Evolutionary conservation across 1,139 yeast genomes (phyloP), one percentile per base, ranked within the genome.

Genomic region (Torulaspora pretoriensis): DNA sequence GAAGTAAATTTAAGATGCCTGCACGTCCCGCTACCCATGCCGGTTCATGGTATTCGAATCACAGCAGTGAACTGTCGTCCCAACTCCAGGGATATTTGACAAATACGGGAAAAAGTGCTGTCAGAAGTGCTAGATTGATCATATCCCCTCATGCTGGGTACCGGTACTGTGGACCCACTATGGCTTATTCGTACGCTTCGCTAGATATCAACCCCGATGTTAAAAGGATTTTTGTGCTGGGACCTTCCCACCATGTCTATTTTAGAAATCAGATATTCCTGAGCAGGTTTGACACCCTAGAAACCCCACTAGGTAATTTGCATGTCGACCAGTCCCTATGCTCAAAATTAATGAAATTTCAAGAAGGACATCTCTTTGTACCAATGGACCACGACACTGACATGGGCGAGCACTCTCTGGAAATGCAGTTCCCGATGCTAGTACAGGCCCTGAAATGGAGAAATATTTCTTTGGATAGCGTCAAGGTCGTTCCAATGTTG

Each of bases 211-310:
- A 48, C 25, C 31, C 43, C 2, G 28, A 43, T 40, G 69, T 75
- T 31, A 75, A 80, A 54, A 70, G 94, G 17, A 77, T 92, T 1
- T 86, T 92, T 54, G 71, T 92, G 2, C 65, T 92, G 57, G 97
- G 98, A 0, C 98, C 99, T 0, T 84, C 96, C 0, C 99, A 92
- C 61, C 96, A 87, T 62, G 81, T 84, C n/a, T 88, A 83, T 60
- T 88, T 85, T 68, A 71, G 72, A 45, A 74, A 76, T 32, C 73
- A 73, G 19, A 89, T 81, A 0, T 69, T 75, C 53, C 62, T 88
- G 4, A 73, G 87, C 2, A 65, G 64, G 2, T 88, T 72, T 57
- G 71, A 71, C 8, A 57, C 51, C 9, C 82, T 88, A 57, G 83
- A 75, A 36, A 90, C 98, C 0, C 98, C 98, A 0, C 61, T 90